Conservation (phyloP, 2,329 filamentous ascomycete species). For the Pestalotiopsis sp. region DNA sequence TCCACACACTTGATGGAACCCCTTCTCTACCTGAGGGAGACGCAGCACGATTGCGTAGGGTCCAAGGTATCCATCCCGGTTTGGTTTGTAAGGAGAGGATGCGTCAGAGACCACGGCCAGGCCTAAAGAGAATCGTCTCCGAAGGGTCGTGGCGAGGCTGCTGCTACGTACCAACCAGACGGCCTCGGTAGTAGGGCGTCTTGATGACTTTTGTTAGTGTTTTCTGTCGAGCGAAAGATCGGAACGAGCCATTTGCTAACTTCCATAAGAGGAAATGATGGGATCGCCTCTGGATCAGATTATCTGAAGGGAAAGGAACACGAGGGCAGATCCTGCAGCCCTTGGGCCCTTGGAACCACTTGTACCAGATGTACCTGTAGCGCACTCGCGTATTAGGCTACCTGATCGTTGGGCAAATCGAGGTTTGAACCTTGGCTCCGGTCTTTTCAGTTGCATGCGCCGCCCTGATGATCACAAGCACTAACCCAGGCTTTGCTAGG, state of each 20-base stretch:
- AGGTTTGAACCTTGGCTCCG: neutral
- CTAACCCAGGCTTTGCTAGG: neutral
- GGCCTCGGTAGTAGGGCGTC: neutral
- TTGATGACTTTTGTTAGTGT: neutral
- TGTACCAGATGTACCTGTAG: neutral
- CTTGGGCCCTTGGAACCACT: neutral
- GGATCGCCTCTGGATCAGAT: neutral
- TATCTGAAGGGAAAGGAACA: neutral
- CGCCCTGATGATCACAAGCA: neutral
- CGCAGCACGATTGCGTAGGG: neutral
- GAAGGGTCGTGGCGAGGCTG: neutral
- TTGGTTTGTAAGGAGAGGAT: neutral
- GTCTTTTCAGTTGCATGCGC: neutral
- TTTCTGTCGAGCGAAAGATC: too few relatives aligned
- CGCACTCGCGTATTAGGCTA: neutral
- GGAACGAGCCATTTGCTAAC: slow-evolving; percentile 4
- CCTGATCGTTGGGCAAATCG: neutral
- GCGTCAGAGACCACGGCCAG: neutral
- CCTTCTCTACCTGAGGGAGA: neutral
- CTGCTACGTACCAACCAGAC: neutral
- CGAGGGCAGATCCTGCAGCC: neutral
- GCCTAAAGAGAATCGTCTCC: neutral
- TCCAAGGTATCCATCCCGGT: neutral
- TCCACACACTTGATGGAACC: neutral
- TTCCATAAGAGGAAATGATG: slow-evolving; percentile 1